Evolutionary conservation across 306 rosid genomes (phyloP).

Genomic region (Quercus engelmannii): DNA sequence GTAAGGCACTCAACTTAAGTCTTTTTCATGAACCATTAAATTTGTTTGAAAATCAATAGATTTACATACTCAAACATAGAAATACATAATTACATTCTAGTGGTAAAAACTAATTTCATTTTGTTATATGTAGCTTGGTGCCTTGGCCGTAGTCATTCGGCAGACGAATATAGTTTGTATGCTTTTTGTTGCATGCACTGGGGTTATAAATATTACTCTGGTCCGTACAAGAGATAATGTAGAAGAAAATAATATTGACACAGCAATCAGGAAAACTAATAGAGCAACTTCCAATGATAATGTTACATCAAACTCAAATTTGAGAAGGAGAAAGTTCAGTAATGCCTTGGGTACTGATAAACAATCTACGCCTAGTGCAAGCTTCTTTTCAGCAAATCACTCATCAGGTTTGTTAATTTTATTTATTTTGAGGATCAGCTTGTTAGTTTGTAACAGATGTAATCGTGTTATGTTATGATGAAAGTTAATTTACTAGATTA

Average conservation of each 20-base stretch:
- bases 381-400: conserved; percentile 21
- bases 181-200: conserved; percentile 74
- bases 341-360: conserved; percentile 22
- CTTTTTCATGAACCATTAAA: background rate
- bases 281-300: conserved; percentile 21
- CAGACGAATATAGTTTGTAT: conserved; percentile 90
- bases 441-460: background rate
- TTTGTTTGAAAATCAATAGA: background rate
- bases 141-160: conserved; percentile 68
- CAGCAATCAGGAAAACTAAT: conserved; percentile 19
- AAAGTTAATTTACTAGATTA: background rate
- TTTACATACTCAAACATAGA: background rate
- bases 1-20: conserved; percentile 38
- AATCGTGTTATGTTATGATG: background rate
- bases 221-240: conserved; percentile 23
- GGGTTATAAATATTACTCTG: conserved; percentile 52
- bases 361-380: conserved; percentile 13
- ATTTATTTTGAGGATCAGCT: background rate
- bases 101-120: conserved; percentile 16
- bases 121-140: conserved; percentile 54
- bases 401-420: conserved; percentile 49
- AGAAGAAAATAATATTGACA: conserved; percentile 32
- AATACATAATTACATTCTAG: too few species aligned
- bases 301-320: conserved; percentile 26
- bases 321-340: conserved; percentile 54